Base-by-base conservation (phyloP, 495 filamentous ascomycete species). In the Penicillium angulare region DNA sequence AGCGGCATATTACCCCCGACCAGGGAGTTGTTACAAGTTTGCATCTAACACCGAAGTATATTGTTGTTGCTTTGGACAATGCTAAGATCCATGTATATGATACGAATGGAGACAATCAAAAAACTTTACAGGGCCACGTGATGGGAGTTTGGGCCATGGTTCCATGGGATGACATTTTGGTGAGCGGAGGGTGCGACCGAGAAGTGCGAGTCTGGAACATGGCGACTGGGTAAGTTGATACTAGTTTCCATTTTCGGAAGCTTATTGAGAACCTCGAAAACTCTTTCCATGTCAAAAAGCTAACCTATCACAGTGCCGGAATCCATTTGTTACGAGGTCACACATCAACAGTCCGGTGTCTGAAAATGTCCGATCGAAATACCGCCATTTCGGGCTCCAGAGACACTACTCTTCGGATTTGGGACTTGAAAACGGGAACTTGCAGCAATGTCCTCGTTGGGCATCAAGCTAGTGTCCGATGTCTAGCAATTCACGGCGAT, bases 91-190 rank as follows among this genome's bases (percentile, higher is more conserved):
- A 97, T 67, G 90, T 98, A 7, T 98, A 97, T 66, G 89, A 97
- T 69, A 89, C 89, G 9, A 84, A 93, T 52, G 93, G 93, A 21
- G 82, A 88, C 49, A 83, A 88, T 49, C 86, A 90, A 63, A 90
- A 88, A 67, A 97, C 90, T 3, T 78, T 98, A 12, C 85, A 90
- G 61, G 93, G 93, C 22, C 93, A 98, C 69, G 88, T 96, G 31
- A 98, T 98, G 93, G 93, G 93, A 27, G 93, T 98, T 32, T 98
- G 93, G 93, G 93, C 93, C 16, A 97, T 98, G 92, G 91, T 98
- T 46, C 95, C 93, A 12, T 96, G 92, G 89, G 95, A 88, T 50
- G 92, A 98, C 66, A 88, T 87, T 47, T 76, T 98, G 49, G 95
- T 98, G 42, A 96, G 90, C 62, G 93, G 93, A 56, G 93, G 93